phyloP scores from a whole-genome alignment of 169 alveolate genomes.

The Cystoisospora suis region DNA sequence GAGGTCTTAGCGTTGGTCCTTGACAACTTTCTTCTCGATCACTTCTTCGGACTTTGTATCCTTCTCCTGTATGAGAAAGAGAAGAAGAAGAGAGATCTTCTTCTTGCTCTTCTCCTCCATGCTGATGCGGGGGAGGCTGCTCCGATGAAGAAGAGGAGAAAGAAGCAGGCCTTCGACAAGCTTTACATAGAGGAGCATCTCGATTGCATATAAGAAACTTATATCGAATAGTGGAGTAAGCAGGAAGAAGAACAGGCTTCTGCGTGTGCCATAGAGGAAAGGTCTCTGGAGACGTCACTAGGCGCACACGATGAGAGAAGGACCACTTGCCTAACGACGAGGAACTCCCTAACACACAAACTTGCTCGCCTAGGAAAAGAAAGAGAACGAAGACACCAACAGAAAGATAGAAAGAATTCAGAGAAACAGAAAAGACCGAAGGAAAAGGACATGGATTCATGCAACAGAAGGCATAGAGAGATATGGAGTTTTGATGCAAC shows the following conservation, averaged over 20 bases:
- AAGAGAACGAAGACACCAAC: background rate
- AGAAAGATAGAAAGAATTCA: background rate
- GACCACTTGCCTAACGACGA: constrained; percentile 18
- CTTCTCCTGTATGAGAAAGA: too few relatives aligned
- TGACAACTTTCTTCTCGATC: too few relatives aligned
- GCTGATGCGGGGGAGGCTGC: too few relatives aligned
- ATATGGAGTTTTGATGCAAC: too few relatives aligned
- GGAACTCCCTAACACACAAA: constrained; percentile 1
- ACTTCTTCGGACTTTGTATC: too few relatives aligned
- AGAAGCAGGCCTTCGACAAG: too few relatives aligned
- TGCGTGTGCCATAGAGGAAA: background rate
- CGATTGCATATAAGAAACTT: background rate
- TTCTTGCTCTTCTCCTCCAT: too few relatives aligned
- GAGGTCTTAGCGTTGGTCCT: too few relatives aligned
- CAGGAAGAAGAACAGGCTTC: background rate
- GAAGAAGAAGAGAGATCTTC: too few relatives aligned
- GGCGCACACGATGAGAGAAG: background rate
- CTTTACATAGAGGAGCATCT: constrained; percentile 5
- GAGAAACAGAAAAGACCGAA: background rate
- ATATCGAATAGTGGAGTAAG: background rate
- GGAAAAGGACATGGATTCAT: background rate
- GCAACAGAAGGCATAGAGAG: too few relatives aligned
- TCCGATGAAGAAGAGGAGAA: too few relatives aligned
- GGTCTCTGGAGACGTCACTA: background rate
- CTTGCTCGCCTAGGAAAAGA: background rate